Conservation (phyloP, 1,284 basidiomycete species). For the Marasmius oreades region DNA sequence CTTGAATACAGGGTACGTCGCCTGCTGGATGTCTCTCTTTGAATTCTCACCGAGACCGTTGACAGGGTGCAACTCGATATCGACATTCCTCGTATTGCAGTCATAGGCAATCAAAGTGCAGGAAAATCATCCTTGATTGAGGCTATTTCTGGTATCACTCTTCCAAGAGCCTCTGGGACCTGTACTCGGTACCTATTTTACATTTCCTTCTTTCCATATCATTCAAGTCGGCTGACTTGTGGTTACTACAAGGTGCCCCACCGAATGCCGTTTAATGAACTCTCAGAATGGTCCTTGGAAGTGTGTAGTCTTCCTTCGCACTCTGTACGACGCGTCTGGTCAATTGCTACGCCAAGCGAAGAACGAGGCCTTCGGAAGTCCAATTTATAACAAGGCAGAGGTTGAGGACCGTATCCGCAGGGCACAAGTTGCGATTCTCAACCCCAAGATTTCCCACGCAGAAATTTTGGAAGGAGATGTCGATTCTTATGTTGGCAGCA, state of each 20-base stretch:
- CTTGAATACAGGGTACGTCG: background rate
- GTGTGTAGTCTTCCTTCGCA: slow-evolving; percentile 57
- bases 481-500: slow-evolving; percentile 16
- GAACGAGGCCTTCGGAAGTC: slow-evolving; percentile 47
- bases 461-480: slow-evolving; percentile 35
- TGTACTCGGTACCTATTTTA: background rate
- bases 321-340: slow-evolving; percentile 44
- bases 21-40: background rate
- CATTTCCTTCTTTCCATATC: too few relatives aligned
- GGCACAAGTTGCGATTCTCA: slow-evolving; percentile 71
- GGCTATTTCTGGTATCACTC: slow-evolving; percentile 2
- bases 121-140: slow-evolving; percentile 24
- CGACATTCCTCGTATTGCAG: slow-evolving; percentile 22
- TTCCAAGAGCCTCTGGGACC: too few relatives aligned
- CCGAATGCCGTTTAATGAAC: slow-evolving; percentile 58
- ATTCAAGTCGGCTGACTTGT: too few relatives aligned
- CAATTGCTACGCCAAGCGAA: slow-evolving; percentile 35
- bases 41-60: background rate
- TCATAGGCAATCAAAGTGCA: slow-evolving; percentile 25
- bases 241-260: slow-evolving; percentile 53
- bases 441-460: slow-evolving; percentile 38
- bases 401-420: slow-evolving; percentile 67
- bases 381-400: slow-evolving; percentile 44
- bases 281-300: slow-evolving; percentile 49
- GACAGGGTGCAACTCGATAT: slow-evolving; percentile 16